phyloP scores from a whole-genome alignment of 1,139 yeast genomes.

The Maudiozyma humilis region DNA sequence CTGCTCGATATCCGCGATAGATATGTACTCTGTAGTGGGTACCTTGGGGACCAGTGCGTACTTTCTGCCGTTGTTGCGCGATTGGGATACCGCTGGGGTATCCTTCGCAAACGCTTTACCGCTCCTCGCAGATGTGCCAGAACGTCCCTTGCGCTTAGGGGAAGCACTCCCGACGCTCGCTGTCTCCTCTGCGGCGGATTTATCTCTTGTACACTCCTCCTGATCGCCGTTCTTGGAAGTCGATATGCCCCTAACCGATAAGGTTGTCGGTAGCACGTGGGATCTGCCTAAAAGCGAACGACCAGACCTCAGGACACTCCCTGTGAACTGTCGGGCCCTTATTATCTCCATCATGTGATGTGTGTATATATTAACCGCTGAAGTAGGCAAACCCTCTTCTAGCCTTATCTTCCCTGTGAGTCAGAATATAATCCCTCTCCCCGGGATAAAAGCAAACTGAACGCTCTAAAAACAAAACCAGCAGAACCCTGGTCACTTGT shows the following conservation, averaged over 20 bases:
- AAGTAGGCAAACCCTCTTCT: no score
- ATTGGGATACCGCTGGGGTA: not conserved
- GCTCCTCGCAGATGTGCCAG: not conserved
- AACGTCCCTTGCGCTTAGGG: no score
- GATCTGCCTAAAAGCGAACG: not conserved
- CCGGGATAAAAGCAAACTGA: no score
- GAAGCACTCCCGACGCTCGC: no score
- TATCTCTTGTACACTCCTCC: not conserved
- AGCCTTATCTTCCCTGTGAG: no score
- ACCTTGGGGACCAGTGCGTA: conserved; percentile 24
- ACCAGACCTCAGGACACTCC: not conserved
- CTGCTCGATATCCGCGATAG: conserved; percentile 22
- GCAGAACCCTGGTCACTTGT: no score
- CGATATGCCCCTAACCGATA: not conserved
- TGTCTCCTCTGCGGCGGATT: not conserved
- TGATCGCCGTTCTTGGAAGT: not conserved
- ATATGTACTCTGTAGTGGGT: conserved; percentile 25
- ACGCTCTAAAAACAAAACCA: no score
- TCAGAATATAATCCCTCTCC: no score
- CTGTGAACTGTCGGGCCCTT: not conserved
- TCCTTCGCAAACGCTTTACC: not conserved
- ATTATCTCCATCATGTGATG: conserved; percentile 11
- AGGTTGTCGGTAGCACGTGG: no score
- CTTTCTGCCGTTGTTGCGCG: not conserved
- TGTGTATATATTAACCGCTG: no score